Base-by-base conservation (phyloP, 2,329 filamentous ascomycete genomes). In the Diaporthe velutina region DNA sequence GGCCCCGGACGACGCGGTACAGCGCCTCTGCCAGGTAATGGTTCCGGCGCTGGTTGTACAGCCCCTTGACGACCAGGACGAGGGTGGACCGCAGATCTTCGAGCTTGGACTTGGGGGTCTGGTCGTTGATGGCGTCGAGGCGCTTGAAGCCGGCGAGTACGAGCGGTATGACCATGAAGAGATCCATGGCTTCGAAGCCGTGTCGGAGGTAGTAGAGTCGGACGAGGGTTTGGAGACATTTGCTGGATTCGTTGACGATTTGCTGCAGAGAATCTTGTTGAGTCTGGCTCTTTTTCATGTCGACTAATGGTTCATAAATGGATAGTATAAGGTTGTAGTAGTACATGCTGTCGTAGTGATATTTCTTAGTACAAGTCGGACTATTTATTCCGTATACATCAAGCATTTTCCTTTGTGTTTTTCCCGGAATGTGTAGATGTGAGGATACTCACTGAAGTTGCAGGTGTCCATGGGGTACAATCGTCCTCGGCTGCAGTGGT, bases 11-110 rank as follows among this genome's bases (percentile, higher is more conserved):
- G 1, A 84, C 80, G 0, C 78, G 78, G 71, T 82, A 84, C 0
- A 84, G 75, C 0, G 80, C 80, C 50, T 82, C 77, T 0, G 80
- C 81, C 8, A 84, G 70, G 70, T 84, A 82, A 60, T 84, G 80
- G 42, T 82, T 84, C 12, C 73, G 80, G 1, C 82, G 66, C 61
- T 84, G 83, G 42, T 75, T 73, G 66, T 81, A 80, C 0, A 84
- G 72, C 0, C 83, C 83, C 45, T 83, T 81, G 1, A 80, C 81
- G 13, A 80, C 77, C 1, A 85, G 76, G n/a, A 85, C 76, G 0
- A 85, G 79, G 0, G 80, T 82, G 0, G 83, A 82, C 15, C 81
- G 79, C n/a, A 84, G 57, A 0, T 75, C 58, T 50, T 83, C 80
- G 0, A 80, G 71, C 57, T 79, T 66, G 2, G 50, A 13, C 1